Percentiles rank a stretch among this genome's conserved stretches.
phyloP scores from a whole-genome alignment of 176 grass and related monocot genomes.

The barley (Hordeum vulgare) region MorexV3_pseudomolecules_assembly NC_058520.1:559708846-559709345 shows the following conservation, averaged over 20 bases:
- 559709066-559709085: not conserved
- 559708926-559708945: not conserved
- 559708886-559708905: conserved; percentile 55
- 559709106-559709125: not conserved
- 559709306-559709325: conserved; percentile 19
- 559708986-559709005: not conserved
- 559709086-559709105: not conserved
- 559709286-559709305: conserved; percentile 16
- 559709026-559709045: too few species aligned
- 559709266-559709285: conserved; percentile 11
- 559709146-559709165: conserved; percentile 66
- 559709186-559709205: conserved; percentile 25
- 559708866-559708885: conserved; percentile 71
- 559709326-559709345: conserved; percentile 5
- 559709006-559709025: not conserved
- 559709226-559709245: not conserved
- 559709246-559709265: conserved; percentile 24
- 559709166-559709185: conserved; percentile 37
- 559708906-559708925: conserved; percentile 3
- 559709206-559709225: conserved; percentile 20
- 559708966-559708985: not conserved
- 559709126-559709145: conserved; percentile 28
- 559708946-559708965: not conserved
- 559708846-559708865: conserved; percentile 89
- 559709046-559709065: too few species aligned